Conservation (phyloP, 2,329 filamentous ascomycete genomes). For the Neodidymelliopsis sp. region DNA sequence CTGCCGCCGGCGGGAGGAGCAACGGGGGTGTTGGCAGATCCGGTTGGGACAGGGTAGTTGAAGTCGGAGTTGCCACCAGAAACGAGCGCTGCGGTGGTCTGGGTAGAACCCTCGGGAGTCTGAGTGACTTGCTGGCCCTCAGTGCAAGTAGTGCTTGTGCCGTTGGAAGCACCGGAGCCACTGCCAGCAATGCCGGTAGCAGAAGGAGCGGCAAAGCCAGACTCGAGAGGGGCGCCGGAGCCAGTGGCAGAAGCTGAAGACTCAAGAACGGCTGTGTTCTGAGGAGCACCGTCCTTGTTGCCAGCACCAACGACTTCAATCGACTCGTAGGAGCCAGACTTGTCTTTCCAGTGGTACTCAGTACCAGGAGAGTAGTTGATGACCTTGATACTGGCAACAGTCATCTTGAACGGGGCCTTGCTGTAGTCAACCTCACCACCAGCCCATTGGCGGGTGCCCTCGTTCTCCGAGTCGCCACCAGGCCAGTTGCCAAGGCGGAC, state of each 20-base stretch:
- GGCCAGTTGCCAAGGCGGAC: constrained; percentile 56
- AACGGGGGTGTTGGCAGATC: constrained; percentile 15
- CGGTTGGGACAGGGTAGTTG: constrained; percentile 21
- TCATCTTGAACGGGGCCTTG: constrained; percentile 60
- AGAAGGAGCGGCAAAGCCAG: constrained; percentile 33
- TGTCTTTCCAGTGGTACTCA: constrained; percentile 60
- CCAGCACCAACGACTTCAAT: constrained; percentile 55
- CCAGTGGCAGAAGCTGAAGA: constrained; percentile 39
- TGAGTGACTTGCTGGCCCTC: constrained; percentile 17
- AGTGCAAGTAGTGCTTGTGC: constrained; percentile 23
- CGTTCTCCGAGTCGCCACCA: constrained; percentile 56
- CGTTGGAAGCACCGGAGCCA: constrained; percentile 5
- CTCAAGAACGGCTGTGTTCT: constrained; percentile 34
- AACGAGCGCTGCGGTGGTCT: constrained; percentile 11
- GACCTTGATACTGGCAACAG: constrained; percentile 59
- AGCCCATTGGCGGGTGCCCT: constrained; percentile 73
- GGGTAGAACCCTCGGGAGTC: constrained; percentile 2
- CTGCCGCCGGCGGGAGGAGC: constrained; percentile 6
- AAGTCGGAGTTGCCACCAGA: constrained; percentile 20
- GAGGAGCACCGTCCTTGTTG: constrained; percentile 41
- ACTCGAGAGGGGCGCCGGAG: constrained; percentile 33
- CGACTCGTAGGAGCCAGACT: constrained; percentile 56
- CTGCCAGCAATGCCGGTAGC: constrained; percentile 17
- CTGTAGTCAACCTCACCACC: constrained; percentile 63
- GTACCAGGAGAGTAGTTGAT: constrained; percentile 61